Base-by-base conservation (phyloP, 306 rosid species). In the Begonia peltatifolia region DNA sequence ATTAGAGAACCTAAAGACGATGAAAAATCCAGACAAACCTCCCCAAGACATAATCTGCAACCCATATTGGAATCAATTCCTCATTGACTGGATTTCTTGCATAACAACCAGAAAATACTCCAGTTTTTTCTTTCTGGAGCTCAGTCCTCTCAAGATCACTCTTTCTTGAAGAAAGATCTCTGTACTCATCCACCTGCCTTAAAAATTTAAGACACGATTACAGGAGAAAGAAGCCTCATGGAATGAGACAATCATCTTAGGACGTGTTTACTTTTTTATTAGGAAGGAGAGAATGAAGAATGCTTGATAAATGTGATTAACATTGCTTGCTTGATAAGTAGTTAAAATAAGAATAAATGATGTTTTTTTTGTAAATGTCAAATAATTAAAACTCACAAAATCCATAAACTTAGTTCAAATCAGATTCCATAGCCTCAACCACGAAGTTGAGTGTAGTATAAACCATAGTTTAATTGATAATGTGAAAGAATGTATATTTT, bases 131-230 rank as follows among this genome's bases (percentile, higher is more conserved):
- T 80, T 85, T 90, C 82, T 83, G 95, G 73, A 90, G 97, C 64
- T 90, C 97, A 53, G 97, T 85, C 74, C 95, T 85, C 81, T 90
- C 97, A 59, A 83, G 94, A 62, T 90, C 97, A 71, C 95, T 85
- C 85, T 90, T 90, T 70, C 76, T 76, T 36, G 84, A 78, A 67
- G 95, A 87, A 42, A 83, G 46, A 61, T 83, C 86, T 58, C 54
- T 67, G 68, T 90, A 90, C 65, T 85, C 83, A 70, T 90, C 82
- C 55, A 90, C 94, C 97, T 90, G 84, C 44, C 50, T 57, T 53
- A 70, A 69, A 77, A 55, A 68, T 58, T 49, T 12, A 53, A 52
- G 72, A 68, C 68, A 58, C 71, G 56, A 65, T 69, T 70, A 60
- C 47, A 50, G 63, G 42, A 56, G 56, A 14, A 67, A 69, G 61